A percentile compares a stretch with the other conserved stretches of the same genome.
phyloP scores from a whole-genome alignment of 805 yeast species.

The Pichia thaimueangensis region DNA sequence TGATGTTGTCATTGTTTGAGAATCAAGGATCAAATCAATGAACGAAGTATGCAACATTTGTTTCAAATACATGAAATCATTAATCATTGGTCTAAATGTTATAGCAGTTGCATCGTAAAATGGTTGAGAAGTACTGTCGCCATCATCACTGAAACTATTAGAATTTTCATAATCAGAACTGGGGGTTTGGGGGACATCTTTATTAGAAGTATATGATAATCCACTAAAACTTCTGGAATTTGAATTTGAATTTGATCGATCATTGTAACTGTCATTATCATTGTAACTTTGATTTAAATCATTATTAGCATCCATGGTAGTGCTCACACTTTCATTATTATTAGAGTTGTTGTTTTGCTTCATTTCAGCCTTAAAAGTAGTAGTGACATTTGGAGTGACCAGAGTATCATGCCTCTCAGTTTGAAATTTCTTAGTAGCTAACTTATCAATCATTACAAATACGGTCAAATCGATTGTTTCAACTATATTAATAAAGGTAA shows the following conservation, averaged over 20 bases:
- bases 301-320: neutral
- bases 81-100: constrained; percentile 38
- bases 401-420: constrained; percentile 17
- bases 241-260: too few species aligned
- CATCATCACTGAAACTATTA: constrained; percentile 9
- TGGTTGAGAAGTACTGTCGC: constrained; percentile 15
- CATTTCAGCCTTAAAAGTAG: neutral
- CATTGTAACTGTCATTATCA: neutral
- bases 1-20: constrained; percentile 61
- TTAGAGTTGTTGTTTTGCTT: too few species aligned
- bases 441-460: constrained; percentile 31
- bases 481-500: constrained; percentile 43
- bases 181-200: neutral
- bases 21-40: constrained; percentile 53
- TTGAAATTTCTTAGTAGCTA: constrained; percentile 15
- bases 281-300: neutral
- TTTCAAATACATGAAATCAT: constrained; percentile 71
- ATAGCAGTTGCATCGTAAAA: constrained; percentile 31
- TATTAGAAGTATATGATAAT: neutral
- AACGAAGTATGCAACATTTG: constrained; percentile 63
- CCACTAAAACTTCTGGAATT: too few species aligned
- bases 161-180: constrained; percentile 11
- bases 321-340: too few species aligned
- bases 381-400: constrained; percentile 1
- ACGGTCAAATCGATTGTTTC: constrained; percentile 61